Percentiles rank a stretch among this genome's conserved stretches.
phyloP scores from a whole-genome alignment of 352 stramenopile genomes.

The Globisporangium cederbergense region DNA sequence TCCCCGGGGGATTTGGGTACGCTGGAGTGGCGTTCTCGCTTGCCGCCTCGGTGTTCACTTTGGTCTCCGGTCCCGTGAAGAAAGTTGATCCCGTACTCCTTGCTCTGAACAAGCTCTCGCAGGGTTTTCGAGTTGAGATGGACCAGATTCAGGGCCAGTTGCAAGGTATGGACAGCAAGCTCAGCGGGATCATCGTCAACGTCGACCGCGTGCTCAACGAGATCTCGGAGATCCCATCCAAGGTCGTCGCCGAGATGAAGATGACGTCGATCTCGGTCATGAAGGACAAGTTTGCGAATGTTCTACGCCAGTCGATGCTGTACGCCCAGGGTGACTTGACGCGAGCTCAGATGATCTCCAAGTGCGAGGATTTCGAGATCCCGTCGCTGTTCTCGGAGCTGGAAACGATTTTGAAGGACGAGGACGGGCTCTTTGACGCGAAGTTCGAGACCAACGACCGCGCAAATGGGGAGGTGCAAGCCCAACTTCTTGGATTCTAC shows the following conservation, averaged over 20 bases:
- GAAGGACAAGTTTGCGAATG: constrained; percentile 45
- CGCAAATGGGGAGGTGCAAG: constrained; percentile 24
- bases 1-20: constrained; percentile 32
- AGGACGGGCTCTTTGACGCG: constrained; percentile 27
- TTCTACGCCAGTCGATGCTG: constrained; percentile 29
- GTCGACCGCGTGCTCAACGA: constrained; percentile 35
- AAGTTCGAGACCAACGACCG: constrained; percentile 30
- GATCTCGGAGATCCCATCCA: constrained; percentile 35
- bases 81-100: constrained; percentile 31
- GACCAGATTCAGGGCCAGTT: constrained; percentile 25
- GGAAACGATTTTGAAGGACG: constrained; percentile 40
- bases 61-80: constrained; percentile 3
- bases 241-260: constrained; percentile 48
- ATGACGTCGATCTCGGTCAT: constrained; percentile 36
- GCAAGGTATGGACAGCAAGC: constrained; percentile 23
- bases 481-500: constrained; percentile 41
- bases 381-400: constrained; percentile 42
- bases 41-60: constrained; percentile 32
- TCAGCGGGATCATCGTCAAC: constrained; percentile 26
- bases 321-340: constrained; percentile 34
- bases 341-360: constrained; percentile 35
- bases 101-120: constrained; percentile 26
- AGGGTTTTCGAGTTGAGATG: constrained; percentile 27
- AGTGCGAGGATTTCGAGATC: constrained; percentile 47
- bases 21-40: constrained; percentile 45